phyloP scores from a whole-genome alignment of 768 basidiomycete species.

The Boletus tomentosulus region DNA sequence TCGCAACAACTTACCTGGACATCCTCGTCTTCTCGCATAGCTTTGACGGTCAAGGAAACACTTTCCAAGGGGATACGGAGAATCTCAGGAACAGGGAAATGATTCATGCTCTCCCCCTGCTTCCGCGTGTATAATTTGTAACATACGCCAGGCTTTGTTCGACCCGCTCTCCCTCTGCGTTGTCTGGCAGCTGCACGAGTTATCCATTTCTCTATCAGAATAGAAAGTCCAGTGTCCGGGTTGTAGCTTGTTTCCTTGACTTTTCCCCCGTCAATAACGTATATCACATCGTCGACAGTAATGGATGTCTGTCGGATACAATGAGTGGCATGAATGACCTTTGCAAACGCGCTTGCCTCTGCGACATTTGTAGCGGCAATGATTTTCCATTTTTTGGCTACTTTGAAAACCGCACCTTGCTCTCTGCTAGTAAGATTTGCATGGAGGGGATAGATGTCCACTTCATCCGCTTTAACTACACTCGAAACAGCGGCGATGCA shows the following conservation, averaged over 20 bases:
- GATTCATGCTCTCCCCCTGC: constrained; percentile 63
- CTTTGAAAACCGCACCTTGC: constrained; percentile 72
- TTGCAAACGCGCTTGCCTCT: constrained; percentile 48
- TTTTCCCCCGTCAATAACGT: constrained; percentile 80
- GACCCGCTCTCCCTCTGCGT: constrained; percentile 84
- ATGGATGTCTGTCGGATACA: constrained; percentile 65
- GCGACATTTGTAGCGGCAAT: constrained; percentile 91
- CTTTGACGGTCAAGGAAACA: constrained; percentile 78
- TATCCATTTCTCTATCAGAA: constrained; percentile 75
- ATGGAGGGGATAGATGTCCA: constrained; percentile 73
- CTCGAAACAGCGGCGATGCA: constrained; percentile 60
- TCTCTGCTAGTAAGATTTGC: constrained; percentile 85
- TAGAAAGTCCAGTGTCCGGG: constrained; percentile 65
- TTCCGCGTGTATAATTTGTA: constrained; percentile 83
- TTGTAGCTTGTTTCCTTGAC: constrained; percentile 81
- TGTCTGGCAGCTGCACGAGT: constrained; percentile 78
- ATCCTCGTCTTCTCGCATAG: constrained; percentile 70
- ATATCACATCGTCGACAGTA: constrained; percentile 85
- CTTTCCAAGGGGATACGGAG: constrained; percentile 81
- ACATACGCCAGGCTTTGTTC: constrained; percentile 77
- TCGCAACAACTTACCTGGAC: constrained; percentile 52
- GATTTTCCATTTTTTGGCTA: constrained; percentile 68
- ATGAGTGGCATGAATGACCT: neutral
- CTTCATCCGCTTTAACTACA: constrained; percentile 29
- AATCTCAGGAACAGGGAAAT: constrained; percentile 85